A percentile compares a stretch with the other conserved stretches of the same genome.
Evolutionary conservation across 129 eudicot genomes (phyloP).

Genomic region (Logfia minima): DNA sequence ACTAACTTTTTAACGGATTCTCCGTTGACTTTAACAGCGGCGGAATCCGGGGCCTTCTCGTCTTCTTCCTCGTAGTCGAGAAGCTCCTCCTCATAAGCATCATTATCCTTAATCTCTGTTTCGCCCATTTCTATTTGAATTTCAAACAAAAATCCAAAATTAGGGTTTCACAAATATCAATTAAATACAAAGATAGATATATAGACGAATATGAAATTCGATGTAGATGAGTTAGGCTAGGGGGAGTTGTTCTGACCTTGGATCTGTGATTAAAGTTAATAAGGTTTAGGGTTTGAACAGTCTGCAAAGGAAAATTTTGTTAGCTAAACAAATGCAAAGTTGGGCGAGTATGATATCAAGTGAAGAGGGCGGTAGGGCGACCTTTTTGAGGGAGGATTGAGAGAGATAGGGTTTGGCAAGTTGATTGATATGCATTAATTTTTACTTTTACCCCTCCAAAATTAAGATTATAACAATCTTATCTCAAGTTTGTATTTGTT

Average conservation of each 20-base stretch:
- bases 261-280: neutral
- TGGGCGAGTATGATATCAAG: neutral
- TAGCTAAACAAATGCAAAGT: neutral
- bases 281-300: neutral
- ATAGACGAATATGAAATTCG: neutral
- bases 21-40: neutral
- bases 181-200: neutral
- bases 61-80: slow-evolving; percentile 98
- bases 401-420: neutral
- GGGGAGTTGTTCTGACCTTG: neutral
- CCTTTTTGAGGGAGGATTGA: neutral
- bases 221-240: neutral
- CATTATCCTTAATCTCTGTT: slow-evolving; percentile 80
- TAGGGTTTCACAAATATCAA: neutral
- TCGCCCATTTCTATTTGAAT: slow-evolving; percentile 9
- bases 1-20: neutral
- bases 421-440: neutral
- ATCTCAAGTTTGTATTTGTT: neutral
- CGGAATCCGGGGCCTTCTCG: slow-evolving; percentile 58
- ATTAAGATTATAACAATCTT: neutral
- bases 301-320: neutral
- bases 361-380: neutral
- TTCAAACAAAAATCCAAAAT: neutral
- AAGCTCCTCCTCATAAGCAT: slow-evolving; percentile 94
- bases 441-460: neutral